A percentile compares a stretch with the other conserved stretches of the same genome.
These are phyloP conservation scores for Baorangia bicolor DNA, from an alignment of 768 basidiomycete species.

Conservation along the genomic window DNA sequence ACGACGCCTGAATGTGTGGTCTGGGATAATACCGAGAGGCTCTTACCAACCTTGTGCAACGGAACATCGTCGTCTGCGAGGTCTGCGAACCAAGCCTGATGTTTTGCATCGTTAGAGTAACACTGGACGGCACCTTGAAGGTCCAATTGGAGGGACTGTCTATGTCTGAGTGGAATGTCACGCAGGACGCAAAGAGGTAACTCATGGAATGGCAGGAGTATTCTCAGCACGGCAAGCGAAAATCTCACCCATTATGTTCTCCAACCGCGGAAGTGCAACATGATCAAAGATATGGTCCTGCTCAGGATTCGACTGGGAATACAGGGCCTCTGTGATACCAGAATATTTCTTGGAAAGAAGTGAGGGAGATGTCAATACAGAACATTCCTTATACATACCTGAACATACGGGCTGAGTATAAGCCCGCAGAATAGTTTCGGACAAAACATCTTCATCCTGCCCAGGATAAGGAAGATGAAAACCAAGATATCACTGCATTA, in stretches of 20 bases:
- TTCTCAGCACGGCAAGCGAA: slow-evolving; percentile 61
- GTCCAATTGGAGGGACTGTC: slow-evolving; percentile 52
- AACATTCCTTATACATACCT: slow-evolving; percentile 42
- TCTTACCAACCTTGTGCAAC: slow-evolving; percentile 77
- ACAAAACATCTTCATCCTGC: slow-evolving; percentile 74
- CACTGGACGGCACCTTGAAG: slow-evolving; percentile 80
- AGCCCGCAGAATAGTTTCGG: slow-evolving; percentile 67
- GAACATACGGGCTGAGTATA: slow-evolving; percentile 49
- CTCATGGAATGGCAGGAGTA: slow-evolving; percentile 64
- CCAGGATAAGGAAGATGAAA: slow-evolving; percentile 73
- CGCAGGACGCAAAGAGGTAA: neutral
- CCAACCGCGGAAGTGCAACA: slow-evolving; percentile 56
- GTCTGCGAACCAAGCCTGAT: slow-evolving; percentile 81
- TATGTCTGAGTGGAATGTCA: neutral
- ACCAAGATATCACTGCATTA: slow-evolving; percentile 42
- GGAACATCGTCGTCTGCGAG: slow-evolving; percentile 80
- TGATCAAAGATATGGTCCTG: slow-evolving; percentile 50
- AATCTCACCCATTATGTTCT: slow-evolving; percentile 75
- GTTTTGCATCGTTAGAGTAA: slow-evolving; percentile 78
- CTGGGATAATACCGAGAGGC: slow-evolving; percentile 52
- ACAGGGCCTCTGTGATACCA: slow-evolving; percentile 13
- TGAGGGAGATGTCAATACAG: neutral
- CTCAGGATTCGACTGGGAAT: slow-evolving; percentile 13
- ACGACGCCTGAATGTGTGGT: slow-evolving; percentile 53
- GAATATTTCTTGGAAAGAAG: slow-evolving; percentile 17